Evolutionary conservation across 495 filamentous ascomycete species (phyloP).

Genomic region (Paragyromitra xinjiangensis): DNA sequence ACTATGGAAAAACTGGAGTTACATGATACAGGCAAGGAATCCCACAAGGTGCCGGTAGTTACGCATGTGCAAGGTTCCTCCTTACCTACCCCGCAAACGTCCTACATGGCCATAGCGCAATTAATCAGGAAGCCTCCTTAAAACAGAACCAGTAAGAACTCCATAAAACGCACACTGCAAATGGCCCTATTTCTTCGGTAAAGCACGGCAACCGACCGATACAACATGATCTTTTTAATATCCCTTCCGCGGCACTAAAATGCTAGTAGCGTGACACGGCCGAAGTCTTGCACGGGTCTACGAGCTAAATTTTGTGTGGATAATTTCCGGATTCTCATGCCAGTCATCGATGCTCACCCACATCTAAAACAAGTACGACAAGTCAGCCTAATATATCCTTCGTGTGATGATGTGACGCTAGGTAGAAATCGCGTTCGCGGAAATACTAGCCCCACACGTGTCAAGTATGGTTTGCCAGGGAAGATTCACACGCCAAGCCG

Average conservation of each 20-base stretch:
- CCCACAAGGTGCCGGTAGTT: slow-evolving; percentile 36
- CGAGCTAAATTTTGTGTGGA: slow-evolving; percentile 87
- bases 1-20: slow-evolving; percentile 5
- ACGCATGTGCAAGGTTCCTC: slow-evolving; percentile 35
- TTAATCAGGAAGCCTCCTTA: slow-evolving; percentile 35
- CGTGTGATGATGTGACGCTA: slow-evolving; percentile 33
- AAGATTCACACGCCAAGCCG: slow-evolving; percentile 42
- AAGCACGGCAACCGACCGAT: slow-evolving; percentile 30
- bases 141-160: slow-evolving; percentile 36
- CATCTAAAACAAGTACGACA: slow-evolving; percentile 71
- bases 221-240: slow-evolving; percentile 20
- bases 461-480: slow-evolving; percentile 40
- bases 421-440: slow-evolving; percentile 24
- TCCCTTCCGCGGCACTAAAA: slow-evolving; percentile 15
- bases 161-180: slow-evolving; percentile 27
- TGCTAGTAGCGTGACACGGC: slow-evolving; percentile 6
- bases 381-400: slow-evolving; percentile 43
- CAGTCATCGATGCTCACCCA: slow-evolving; percentile 99
- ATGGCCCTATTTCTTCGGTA: slow-evolving; percentile 37
- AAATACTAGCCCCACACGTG: slow-evolving; percentile 37
- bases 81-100: slow-evolving; percentile 46
- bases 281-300: slow-evolving; percentile 23
- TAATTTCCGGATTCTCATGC: slow-evolving; percentile 99
- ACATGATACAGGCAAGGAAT: slow-evolving; percentile 31
- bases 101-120: slow-evolving; percentile 43